Percentiles rank a stretch among this genome's conserved stretches.
Conservation (phyloP, 2,329 filamentous ascomycete species). For the Sarocladiaceae sp. region DNA sequence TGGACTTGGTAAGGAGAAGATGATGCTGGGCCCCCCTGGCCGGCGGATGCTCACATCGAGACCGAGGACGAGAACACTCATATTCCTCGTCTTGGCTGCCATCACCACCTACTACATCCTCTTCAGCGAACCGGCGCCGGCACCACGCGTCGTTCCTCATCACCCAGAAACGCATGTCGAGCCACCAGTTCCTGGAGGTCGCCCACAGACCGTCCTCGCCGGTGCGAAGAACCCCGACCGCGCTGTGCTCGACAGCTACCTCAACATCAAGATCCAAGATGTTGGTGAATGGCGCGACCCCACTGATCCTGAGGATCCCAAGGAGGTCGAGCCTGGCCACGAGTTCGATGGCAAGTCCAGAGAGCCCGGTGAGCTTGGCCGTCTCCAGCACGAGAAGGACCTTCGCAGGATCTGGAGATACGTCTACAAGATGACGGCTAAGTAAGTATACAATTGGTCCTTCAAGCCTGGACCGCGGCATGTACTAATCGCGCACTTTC, state of each 20-base stretch:
- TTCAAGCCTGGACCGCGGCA: conserved; percentile 16
- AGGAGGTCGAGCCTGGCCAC: conserved; percentile 30
- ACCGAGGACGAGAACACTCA: conserved; percentile 36
- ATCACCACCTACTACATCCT: conserved; percentile 40
- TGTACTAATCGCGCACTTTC: not conserved
- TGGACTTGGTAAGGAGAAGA: conserved; percentile 23
- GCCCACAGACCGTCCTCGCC: conserved; percentile 2
- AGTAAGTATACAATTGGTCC: conserved; percentile 31
- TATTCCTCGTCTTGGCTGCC: conserved; percentile 35
- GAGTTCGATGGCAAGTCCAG: conserved; percentile 31
- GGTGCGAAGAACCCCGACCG: conserved; percentile 7
- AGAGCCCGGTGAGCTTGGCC: conserved; percentile 26
- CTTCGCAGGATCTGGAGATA: conserved; percentile 36
- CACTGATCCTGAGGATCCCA: conserved; percentile 28
- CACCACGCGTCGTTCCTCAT: conserved; percentile 31
- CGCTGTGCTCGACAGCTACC: conserved; percentile 3
- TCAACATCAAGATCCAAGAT: conserved; percentile 28
- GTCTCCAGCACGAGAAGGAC: conserved; percentile 38
- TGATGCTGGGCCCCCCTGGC: conserved; percentile 23
- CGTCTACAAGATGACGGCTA: conserved; percentile 33
- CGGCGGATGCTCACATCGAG: conserved; percentile 27
- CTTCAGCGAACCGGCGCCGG: conserved; percentile 29
- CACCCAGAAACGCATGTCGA: conserved; percentile 14
- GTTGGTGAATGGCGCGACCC: conserved; percentile 31
- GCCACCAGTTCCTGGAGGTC: not conserved